These are phyloP conservation scores for Beauveria sp. DNA, from an alignment of 2,329 filamentous ascomycete species.

Conservation along the genomic window DNA sequence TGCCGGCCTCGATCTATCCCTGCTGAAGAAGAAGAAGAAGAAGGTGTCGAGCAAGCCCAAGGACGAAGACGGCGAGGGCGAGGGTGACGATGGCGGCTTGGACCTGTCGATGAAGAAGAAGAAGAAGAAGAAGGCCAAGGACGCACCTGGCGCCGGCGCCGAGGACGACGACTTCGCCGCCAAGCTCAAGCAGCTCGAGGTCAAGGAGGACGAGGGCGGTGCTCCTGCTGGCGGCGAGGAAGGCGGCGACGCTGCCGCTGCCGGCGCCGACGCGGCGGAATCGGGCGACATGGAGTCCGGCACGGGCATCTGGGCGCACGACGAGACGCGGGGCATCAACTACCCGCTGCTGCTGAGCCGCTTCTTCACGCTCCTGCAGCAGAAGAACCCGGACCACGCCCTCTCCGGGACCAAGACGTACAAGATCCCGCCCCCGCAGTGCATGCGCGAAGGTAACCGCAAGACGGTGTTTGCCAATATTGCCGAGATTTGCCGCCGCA, in stretches of 20 bases:
- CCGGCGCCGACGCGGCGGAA: slow-evolving; percentile 42
- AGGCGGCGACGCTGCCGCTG: slow-evolving; percentile 44
- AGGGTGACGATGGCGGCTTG: slow-evolving; percentile 41
- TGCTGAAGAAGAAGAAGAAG: slow-evolving; percentile 84
- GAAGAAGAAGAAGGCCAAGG: slow-evolving; percentile 56
- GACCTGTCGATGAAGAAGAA: slow-evolving; percentile 58
- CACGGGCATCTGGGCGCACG: slow-evolving; percentile 85
- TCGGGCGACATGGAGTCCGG: slow-evolving; percentile 70
- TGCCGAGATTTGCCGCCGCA: slow-evolving; percentile 95
- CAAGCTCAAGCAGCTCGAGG: slow-evolving; percentile 54
- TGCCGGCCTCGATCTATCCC: slow-evolving; percentile 47
- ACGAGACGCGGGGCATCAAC: slow-evolving; percentile 67
- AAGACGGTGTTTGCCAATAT: slow-evolving; percentile 99
- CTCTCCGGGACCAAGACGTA: slow-evolving; percentile 87
- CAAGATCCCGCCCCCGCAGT: slow-evolving; percentile 98
- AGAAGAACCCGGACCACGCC: slow-evolving; percentile 94
- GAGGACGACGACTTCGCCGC: slow-evolving; percentile 58
- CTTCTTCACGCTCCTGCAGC: slow-evolving; percentile 90
- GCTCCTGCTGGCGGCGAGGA: slow-evolving; percentile 45
- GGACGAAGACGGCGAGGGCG: slow-evolving; percentile 41
- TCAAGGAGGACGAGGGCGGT: slow-evolving; percentile 52
- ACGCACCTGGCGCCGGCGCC: slow-evolving; percentile 26
- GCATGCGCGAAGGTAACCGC: slow-evolving; percentile 99
- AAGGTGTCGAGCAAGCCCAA: slow-evolving; percentile 34
- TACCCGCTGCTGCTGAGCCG: slow-evolving; percentile 82